Percentiles rank a stretch among this genome's conserved stretches.
Conservation (phyloP, 345 rosid species). For the Lepidium didymum region DNA sequence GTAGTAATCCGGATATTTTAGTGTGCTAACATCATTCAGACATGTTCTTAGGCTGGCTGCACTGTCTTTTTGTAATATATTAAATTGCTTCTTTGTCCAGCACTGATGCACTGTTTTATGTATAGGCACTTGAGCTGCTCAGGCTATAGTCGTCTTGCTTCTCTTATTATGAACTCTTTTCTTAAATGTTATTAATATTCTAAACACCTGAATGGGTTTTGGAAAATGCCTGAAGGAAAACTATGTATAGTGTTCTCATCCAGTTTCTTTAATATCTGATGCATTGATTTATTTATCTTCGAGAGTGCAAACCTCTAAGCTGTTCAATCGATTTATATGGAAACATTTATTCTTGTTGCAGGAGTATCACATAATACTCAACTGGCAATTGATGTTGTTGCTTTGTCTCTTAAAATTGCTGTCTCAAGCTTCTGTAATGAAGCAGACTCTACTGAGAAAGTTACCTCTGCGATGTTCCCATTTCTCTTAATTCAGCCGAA, state of each 20-base stretch:
- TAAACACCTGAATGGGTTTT: not conserved
- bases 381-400: constrained; percentile 51
- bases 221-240: not conserved
- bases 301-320: not conserved
- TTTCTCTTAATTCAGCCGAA: constrained; percentile 61
- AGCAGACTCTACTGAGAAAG: constrained; percentile 39
- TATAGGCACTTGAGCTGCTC: not conserved
- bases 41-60: constrained; percentile 1
- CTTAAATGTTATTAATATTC: not conserved
- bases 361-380: constrained; percentile 45
- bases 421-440: constrained; percentile 38
- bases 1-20: not conserved
- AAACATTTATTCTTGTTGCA: constrained; percentile 24
- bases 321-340: not conserved
- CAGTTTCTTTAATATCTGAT: not conserved
- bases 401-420: constrained; percentile 48
- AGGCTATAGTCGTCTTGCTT: not conserved
- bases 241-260: not conserved
- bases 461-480: constrained; percentile 69
- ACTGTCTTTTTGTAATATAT: not conserved
- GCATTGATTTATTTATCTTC: not conserved
- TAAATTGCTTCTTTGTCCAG: not conserved
- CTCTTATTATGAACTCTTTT: not conserved
- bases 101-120: not conserved
- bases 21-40: not conserved